phyloP scores from a whole-genome alignment of 495 filamentous ascomycete species.

The Neurospora cerealis region DNA sequence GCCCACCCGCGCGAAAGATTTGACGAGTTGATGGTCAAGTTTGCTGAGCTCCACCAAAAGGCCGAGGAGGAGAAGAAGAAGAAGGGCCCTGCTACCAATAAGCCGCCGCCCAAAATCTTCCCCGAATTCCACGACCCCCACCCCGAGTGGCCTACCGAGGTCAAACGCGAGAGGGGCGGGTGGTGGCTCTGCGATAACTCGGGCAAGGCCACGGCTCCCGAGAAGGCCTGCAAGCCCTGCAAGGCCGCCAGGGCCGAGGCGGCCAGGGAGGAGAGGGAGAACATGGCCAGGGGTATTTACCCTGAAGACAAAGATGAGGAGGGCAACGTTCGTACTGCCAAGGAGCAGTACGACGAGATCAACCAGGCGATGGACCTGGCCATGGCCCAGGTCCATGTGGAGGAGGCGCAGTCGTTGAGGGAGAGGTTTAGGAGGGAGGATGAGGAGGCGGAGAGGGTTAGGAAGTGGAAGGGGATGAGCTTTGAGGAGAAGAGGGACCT shows the following conservation, averaged over 20 bases:
- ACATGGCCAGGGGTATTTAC: neutral
- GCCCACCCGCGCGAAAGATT: slow-evolving; percentile 4
- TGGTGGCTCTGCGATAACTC: slow-evolving; percentile 27
- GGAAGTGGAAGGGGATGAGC: neutral
- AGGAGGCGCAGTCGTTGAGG: neutral
- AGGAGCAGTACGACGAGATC: neutral
- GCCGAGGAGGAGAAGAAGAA: neutral
- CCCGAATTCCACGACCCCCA: slow-evolving; percentile 22
- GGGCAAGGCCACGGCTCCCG: slow-evolving; percentile 1
- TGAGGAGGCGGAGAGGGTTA: neutral
- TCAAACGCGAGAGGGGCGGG: slow-evolving; percentile 18
- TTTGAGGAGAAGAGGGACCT: neutral
- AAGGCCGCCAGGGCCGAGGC: slow-evolving; percentile 2
- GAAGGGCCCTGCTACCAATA: neutral
- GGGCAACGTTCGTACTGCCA: neutral
- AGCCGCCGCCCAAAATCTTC: slow-evolving; percentile 12
- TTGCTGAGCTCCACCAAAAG: slow-evolving; percentile 4
- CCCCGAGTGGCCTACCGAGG: slow-evolving; percentile 17
- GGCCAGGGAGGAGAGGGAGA: neutral
- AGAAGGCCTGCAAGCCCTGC: slow-evolving; percentile 22
- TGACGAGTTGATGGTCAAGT: slow-evolving; percentile 1
- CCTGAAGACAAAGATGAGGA: neutral
- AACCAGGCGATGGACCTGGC: neutral
- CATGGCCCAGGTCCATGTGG: neutral
- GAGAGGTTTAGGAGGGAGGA: neutral